Base-by-base conservation (phyloP, 1,284 basidiomycete genomes). In the Polyporus tsugae region DNA sequence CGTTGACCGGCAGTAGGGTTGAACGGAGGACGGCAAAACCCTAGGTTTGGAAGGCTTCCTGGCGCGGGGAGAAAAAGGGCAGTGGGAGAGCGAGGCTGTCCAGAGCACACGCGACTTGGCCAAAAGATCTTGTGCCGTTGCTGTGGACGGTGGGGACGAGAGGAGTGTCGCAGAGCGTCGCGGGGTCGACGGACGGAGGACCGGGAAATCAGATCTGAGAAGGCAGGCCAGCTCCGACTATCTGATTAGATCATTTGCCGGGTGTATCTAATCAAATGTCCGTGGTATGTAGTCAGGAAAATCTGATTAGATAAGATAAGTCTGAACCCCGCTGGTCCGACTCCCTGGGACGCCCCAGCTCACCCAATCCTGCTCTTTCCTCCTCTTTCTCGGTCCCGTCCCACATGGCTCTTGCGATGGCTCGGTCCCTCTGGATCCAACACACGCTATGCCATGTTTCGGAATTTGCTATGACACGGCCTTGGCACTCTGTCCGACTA, bases 301-400 rank as follows among this genome's bases (percentile, higher is more conserved):
- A 74, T 74, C 73, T 66, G 73, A 74, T 74, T 68, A 74, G 73
- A 74, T 74, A 60, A 63, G 68, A 73, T 70, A 61, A 68, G 58
- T 38, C 22, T 25, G 39, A 35, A n/a, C n/a, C 59, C 33, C 61
- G 29, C 55, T 57, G 17, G 62, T 25, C 19, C n/a, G n/a, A n/a
- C n/a, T n/a, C n/a, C 25, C 66, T 52, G 17, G 25, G 9, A 22
- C 19, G 19, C 19, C 44, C 19, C 49, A 42, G n/a, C 22, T 41
- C 49, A 29, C 63, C 44, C 52, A 36, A 25, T 19, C 62, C 62
- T 49, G 33, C 33, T 33, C n/a, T 10, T 39, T 57, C 25, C 42
- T 60, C 60, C 39, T 62, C 64, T 52, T 29, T 49, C 57, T 53
- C 53, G 49, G 29, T 29, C 39, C 11, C 38, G 29, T 49, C 58